Evolutionary conservation across 2,329 filamentous ascomycete genomes (phyloP), one percentile per base, ranked within the genome.

Genomic region (Aureobasidium pullulans): DNA sequence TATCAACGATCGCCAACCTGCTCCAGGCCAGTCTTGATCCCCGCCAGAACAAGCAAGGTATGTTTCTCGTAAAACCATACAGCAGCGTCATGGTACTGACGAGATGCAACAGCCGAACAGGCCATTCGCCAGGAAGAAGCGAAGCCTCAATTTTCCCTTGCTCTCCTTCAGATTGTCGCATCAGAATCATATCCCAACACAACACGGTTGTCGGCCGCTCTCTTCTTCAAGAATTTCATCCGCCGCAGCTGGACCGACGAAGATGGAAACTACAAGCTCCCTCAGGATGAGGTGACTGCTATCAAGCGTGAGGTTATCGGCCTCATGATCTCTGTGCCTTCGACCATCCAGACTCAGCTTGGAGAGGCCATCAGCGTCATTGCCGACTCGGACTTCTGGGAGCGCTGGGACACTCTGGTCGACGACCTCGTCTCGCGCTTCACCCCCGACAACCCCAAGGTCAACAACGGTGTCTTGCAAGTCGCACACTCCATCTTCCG

Each of bases 171-270:
- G 68, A 95, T 97, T 70, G 90, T 96, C 68, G 90, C 89, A 64
- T 85, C 87, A 65, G 83, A 86, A 60, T 78, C 82, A 43, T 83
- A 88, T 64, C 86, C 90, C 42, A 76, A 81, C 64, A 93, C 89
- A 68, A 94, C 89, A 62, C 86, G 94, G 63, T 85, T 99, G 43
- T 85, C 93, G 6, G 90, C 89, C 68, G 90, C 94, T 31, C 81
- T 99, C 62, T 94, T 89, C 78, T 99, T 99, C 83, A 99, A 99
- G 77, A 99, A 99, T 79, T 96, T 96, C 74, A 91, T 99, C 70
- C 88, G 89, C 74, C 85, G 88, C 71, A 94, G 91, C 79, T 99
- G 95, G 84, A 89, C 90, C 67, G 90, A 97, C 73, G 93, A 96
- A 71, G 89, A 96, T 75, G 92, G 94, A 70, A 87, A 88, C 73